Evolutionary conservation across 2,329 filamentous ascomycete genomes (phyloP), one percentile per base, ranked within the genome.

Genomic region (Colletotrichum chlorophyti): DNA sequence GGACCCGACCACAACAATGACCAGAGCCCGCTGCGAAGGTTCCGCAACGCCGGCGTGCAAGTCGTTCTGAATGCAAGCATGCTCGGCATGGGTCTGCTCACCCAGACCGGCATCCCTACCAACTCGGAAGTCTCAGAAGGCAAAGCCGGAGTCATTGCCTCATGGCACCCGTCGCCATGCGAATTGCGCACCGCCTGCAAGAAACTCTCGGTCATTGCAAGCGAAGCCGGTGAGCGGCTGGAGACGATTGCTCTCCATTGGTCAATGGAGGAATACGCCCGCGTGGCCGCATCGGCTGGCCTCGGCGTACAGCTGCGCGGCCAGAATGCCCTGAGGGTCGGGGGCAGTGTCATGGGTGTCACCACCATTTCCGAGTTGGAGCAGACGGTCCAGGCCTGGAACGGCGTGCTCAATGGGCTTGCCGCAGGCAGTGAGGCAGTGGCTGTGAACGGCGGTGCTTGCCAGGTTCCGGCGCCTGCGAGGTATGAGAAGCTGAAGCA

Each of bases 1-100:
- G 94, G 90, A 34, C 97, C 97, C 72, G 90, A 90, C 54, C 91
- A 97, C 72, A 95, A 89, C 74, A 96, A 91, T 0, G 77, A 98
- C 24, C 94, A 97, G 74, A 98, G 97, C 72, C 54, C 73, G 3
- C 67, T 93, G 8, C 75, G 81, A 26, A 82, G 90, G 1, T 80
- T 97, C 51, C 77, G 81, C 34, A 79, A 67, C 3, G 91, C 93
- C 0, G 87, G 91, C 1, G 93, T 97, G 10, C 86, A 89, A 50
- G 91, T 95, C 6, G 86, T 97, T 2, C 85, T 91, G 1, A 98
- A 97, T 70, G 93, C 93, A 1, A 96, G 91, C 49, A 91, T 93
- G 61, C 79, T 99, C 6, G 90, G 90, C 11, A 98, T 99, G 94
- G 94, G 95, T 2, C 75, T 98, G 40, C 76, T 98, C 54, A 88